Conservation (phyloP, 495 filamentous ascomycete genomes). For the Tuber umbilicatum region DNA sequence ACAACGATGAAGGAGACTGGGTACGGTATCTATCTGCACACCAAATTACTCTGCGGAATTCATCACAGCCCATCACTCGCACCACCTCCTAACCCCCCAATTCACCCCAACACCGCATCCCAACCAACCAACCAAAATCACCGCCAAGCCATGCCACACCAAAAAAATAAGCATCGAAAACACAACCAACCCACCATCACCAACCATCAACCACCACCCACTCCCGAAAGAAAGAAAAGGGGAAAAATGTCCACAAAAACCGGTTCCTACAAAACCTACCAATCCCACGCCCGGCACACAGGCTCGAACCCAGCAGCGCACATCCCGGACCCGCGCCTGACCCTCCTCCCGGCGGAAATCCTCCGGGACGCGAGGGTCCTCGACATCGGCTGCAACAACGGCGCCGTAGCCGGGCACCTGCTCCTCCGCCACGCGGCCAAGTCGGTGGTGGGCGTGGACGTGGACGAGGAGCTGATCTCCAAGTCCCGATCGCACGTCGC, state of each 20-base stretch:
- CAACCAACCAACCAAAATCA: neutral
- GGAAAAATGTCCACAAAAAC: neutral
- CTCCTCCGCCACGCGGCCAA: slow-evolving; percentile 6
- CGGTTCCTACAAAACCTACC: slow-evolving; percentile 22
- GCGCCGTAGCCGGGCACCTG: slow-evolving; percentile 43
- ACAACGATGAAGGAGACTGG: neutral
- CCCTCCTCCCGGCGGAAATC: slow-evolving; percentile 33
- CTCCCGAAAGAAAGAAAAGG: neutral
- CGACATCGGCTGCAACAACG: slow-evolving; percentile 46
- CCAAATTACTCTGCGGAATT: neutral
- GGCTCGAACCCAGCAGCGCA: slow-evolving; percentile 39
- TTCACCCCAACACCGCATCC: neutral
- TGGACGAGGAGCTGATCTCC: slow-evolving; percentile 41
- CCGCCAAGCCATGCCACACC: neutral
- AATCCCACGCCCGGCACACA: slow-evolving; percentile 33
- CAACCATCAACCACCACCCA: neutral
- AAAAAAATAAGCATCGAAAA: neutral
- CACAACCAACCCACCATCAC: neutral
- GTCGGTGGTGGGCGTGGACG: slow-evolving; percentile 43
- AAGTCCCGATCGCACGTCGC: slow-evolving; percentile 42
- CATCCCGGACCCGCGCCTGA: slow-evolving; percentile 43
- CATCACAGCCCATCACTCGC: neutral
- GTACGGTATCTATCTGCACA: neutral
- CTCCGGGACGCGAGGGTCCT: slow-evolving; percentile 40
- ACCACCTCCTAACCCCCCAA: neutral